phyloP scores from a whole-genome alignment of 2,329 filamentous ascomycete species.

The Aspergillus sp. region DNA sequence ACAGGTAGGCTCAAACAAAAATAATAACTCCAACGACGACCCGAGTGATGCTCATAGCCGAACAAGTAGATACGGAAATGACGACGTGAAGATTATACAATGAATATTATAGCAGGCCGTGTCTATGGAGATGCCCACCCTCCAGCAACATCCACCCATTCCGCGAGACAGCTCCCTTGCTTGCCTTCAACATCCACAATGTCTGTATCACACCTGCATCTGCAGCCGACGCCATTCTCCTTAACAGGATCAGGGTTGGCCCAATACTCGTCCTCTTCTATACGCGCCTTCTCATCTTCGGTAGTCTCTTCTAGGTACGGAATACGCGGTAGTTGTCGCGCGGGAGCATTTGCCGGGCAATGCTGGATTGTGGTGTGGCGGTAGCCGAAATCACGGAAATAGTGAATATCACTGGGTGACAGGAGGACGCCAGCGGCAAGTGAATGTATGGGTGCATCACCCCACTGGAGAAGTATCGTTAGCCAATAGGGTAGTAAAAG shows the following conservation, averaged over 20 bases:
- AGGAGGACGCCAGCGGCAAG: slow-evolving; percentile 89
- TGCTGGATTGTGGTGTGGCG: slow-evolving; percentile 98
- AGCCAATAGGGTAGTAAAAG: slow-evolving; percentile 7
- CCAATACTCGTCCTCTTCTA: slow-evolving; percentile 96
- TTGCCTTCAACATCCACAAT: slow-evolving; percentile 98
- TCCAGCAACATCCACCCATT: slow-evolving; percentile 97
- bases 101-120: slow-evolving; percentile 21
- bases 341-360: slow-evolving; percentile 92
- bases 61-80: slow-evolving; percentile 32
- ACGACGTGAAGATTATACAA: slow-evolving; percentile 31
- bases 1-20: slow-evolving; percentile 33
- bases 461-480: slow-evolving; percentile 67
- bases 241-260: slow-evolving; percentile 80
- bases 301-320: slow-evolving; percentile 83
- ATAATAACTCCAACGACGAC: slow-evolving; percentile 30
- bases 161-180: slow-evolving; percentile 87
- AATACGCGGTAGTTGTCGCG: slow-evolving; percentile 75
- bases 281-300: slow-evolving; percentile 74
- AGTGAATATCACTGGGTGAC: slow-evolving; percentile 81
- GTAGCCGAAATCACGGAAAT: slow-evolving; percentile 98
- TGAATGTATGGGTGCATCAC: slow-evolving; percentile 96
- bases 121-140: slow-evolving; percentile 72
- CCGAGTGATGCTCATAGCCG: slow-evolving; percentile 35
- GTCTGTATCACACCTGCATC: slow-evolving; percentile 95
- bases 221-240: slow-evolving; percentile 95